These are phyloP conservation scores for Panaeolus cyanescens DNA, from an alignment of 768 basidiomycete species.

Conservation along the genomic window DNA sequence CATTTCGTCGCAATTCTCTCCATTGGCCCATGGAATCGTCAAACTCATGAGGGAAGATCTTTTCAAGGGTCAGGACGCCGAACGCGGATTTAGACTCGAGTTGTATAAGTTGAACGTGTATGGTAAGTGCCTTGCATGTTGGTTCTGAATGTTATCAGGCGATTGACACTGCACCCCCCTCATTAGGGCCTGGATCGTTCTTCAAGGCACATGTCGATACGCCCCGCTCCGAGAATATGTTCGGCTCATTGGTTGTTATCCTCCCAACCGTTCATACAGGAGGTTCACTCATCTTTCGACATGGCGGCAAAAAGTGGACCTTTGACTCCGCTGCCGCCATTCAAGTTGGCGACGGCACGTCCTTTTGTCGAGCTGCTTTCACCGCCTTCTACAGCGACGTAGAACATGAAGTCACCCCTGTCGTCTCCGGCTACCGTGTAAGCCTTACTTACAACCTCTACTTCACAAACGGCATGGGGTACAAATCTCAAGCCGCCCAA, in stretches of 20 bases:
- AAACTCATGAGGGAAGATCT: constrained; percentile 21
- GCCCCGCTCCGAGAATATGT: constrained; percentile 36
- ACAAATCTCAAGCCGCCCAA: neutral
- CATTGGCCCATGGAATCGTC: constrained; percentile 14
- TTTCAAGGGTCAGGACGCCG: constrained; percentile 16
- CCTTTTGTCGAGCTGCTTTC: constrained; percentile 31
- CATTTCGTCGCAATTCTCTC: constrained; percentile 36
- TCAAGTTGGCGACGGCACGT: too few species aligned
- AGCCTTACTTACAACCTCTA: constrained; percentile 42
- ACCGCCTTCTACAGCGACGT: constrained; percentile 36
- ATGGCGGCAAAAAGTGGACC: constrained; percentile 25
- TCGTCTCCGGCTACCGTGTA: constrained; percentile 34
- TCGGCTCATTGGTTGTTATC: constrained; percentile 47
- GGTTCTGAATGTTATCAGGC: too few species aligned
- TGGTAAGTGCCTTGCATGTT: constrained; percentile 21
- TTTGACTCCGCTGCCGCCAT: constrained; percentile 33
- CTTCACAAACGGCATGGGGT: constrained; percentile 12
- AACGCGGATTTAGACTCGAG: constrained; percentile 17
- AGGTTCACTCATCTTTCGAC: constrained; percentile 36
- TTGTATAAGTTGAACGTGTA: constrained; percentile 47
- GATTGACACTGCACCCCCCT: neutral
- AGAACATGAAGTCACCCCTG: constrained; percentile 33
- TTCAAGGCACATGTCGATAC: constrained; percentile 48
- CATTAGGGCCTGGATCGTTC: constrained; percentile 25
- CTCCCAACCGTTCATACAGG: constrained; percentile 43